A percentile compares a stretch with the other conserved stretches of the same genome.
phyloP scores from a whole-genome alignment of 2,329 filamentous ascomycete genomes.

The Hypoxylon sp. region DNA sequence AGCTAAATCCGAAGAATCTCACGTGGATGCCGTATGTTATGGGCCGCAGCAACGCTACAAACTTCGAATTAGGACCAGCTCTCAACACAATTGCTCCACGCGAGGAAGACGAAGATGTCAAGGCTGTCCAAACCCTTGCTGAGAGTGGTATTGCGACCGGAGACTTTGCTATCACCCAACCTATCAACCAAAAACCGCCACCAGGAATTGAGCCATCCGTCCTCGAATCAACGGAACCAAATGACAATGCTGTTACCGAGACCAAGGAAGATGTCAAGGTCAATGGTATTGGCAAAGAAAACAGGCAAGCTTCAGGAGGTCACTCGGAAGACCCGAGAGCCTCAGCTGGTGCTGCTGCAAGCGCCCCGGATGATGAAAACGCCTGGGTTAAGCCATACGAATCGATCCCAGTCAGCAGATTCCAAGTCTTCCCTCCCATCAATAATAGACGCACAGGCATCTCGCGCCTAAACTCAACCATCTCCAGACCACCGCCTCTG shows the following conservation, averaged over 20 bases:
- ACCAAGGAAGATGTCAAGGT: conserved; percentile 40
- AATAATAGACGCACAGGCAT: conserved; percentile 64
- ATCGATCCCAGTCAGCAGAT: conserved; percentile 76
- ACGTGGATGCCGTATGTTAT: conserved; percentile 98
- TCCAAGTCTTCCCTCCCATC: conserved; percentile 82
- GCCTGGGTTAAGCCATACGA: conserved; percentile 65
- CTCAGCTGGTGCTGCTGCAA: conserved; percentile 42
- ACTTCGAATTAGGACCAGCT: conserved; percentile 84
- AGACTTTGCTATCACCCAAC: conserved; percentile 47
- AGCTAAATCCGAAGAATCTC: conserved; percentile 81
- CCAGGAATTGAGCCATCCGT: conserved; percentile 48
- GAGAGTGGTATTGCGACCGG: conserved; percentile 52
- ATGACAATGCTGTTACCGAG: conserved; percentile 49
- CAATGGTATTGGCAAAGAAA: conserved; percentile 49
- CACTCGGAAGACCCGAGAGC: conserved; percentile 35
- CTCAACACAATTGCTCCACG: conserved; percentile 89
- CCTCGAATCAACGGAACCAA: conserved; percentile 58
- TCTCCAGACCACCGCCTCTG: conserved; percentile 52
- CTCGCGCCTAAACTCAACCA: conserved; percentile 58
- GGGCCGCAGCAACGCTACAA: conserved; percentile 85
- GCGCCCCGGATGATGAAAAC: conserved; percentile 50
- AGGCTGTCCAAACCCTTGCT: conserved; percentile 53
- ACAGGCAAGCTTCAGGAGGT: conserved; percentile 40
- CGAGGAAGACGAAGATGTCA: conserved; percentile 74
- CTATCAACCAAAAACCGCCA: conserved; percentile 51